These are phyloP conservation scores for Thinopyrum elongatum DNA, from an alignment of 176 grass and related monocot species.

Conservation along the genomic window DNA sequence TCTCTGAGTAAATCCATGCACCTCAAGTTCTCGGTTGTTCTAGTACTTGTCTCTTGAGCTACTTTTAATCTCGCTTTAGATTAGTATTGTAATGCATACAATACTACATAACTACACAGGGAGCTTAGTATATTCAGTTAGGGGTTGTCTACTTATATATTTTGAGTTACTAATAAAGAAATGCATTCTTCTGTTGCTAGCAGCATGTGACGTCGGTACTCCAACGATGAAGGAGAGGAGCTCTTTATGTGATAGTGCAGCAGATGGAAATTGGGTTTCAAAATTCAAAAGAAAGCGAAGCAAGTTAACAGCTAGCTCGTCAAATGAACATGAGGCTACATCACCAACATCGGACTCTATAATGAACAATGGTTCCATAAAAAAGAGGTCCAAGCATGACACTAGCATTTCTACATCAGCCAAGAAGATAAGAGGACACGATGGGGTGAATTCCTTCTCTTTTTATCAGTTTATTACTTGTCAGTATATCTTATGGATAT, in stretches of 20 bases:
- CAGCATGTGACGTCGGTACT: conserved; percentile 38
- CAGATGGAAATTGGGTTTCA: conserved; percentile 68
- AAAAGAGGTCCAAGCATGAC: conserved; percentile 65
- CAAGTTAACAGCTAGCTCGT: conserved; percentile 53
- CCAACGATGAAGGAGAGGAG: conserved; percentile 78
- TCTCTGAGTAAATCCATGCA: background rate
- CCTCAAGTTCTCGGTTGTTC: conserved; percentile 5
- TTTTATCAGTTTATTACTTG: conserved; percentile 16
- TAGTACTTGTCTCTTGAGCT: background rate
- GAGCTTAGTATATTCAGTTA: conserved; percentile 14
- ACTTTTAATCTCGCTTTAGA: background rate
- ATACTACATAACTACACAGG: background rate
- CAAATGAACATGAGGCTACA: conserved; percentile 58
- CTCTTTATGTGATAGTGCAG: conserved; percentile 68
- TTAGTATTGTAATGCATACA: background rate
- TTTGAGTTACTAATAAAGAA: conserved; percentile 18
- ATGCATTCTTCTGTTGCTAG: conserved; percentile 16
- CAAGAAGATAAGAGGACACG: conserved; percentile 81
- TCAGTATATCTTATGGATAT: conserved; percentile 10
- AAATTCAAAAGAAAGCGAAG: conserved; percentile 92
- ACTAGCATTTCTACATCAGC: conserved; percentile 37
- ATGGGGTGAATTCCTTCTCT: conserved; percentile 77
- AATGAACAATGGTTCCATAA: conserved; percentile 38
- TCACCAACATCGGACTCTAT: conserved; percentile 50
- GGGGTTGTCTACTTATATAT: background rate